Conservation (phyloP, 1,284 basidiomycete genomes). For the Papiliotrema fonsecae region DNA sequence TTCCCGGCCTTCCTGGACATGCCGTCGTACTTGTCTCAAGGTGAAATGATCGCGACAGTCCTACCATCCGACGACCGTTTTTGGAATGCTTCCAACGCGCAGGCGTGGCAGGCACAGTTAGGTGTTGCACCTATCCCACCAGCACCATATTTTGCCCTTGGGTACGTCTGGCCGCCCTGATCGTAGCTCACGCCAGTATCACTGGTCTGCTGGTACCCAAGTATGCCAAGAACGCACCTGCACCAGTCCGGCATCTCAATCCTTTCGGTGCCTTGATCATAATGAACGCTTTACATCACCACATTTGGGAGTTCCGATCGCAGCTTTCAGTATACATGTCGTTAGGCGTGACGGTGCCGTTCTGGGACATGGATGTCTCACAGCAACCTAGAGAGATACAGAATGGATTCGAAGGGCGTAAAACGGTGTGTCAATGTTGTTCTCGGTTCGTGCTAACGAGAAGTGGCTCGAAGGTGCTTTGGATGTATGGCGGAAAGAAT, state of each 20-base stretch:
- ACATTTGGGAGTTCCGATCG: slow-evolving; percentile 20
- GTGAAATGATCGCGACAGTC: slow-evolving; percentile 20
- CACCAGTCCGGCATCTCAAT: slow-evolving; percentile 9
- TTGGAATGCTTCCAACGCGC: slow-evolving; percentile 15
- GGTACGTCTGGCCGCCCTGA: slow-evolving; percentile 8
- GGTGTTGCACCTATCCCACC: slow-evolving; percentile 16
- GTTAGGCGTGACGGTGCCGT: not conserved
- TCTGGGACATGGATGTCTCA: not conserved
- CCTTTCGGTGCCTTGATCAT: slow-evolving; percentile 14
- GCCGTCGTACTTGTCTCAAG: slow-evolving; percentile 20
- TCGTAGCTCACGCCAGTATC: not conserved
- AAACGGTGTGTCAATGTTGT: slow-evolving; percentile 7
- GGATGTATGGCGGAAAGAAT: slow-evolving; percentile 13
- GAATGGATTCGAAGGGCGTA: slow-evolving; percentile 17
- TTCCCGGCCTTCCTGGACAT: slow-evolving; percentile 11
- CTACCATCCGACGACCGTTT: slow-evolving; percentile 23
- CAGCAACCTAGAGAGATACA: slow-evolving; percentile 8
- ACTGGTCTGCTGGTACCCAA: not conserved
- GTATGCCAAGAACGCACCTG: slow-evolving; percentile 6
- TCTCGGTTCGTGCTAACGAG: not conserved
- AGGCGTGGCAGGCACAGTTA: slow-evolving; percentile 17
- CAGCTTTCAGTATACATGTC: slow-evolving; percentile 12
- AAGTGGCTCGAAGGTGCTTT: slow-evolving; percentile 20
- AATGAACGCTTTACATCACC: slow-evolving; percentile 20
- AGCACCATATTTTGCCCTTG: slow-evolving; percentile 15